Percentiles rank a stretch among this genome's conserved stretches.
Conservation (phyloP, 2,329 filamentous ascomycete genomes). For the Alternaria dauci region DNA sequence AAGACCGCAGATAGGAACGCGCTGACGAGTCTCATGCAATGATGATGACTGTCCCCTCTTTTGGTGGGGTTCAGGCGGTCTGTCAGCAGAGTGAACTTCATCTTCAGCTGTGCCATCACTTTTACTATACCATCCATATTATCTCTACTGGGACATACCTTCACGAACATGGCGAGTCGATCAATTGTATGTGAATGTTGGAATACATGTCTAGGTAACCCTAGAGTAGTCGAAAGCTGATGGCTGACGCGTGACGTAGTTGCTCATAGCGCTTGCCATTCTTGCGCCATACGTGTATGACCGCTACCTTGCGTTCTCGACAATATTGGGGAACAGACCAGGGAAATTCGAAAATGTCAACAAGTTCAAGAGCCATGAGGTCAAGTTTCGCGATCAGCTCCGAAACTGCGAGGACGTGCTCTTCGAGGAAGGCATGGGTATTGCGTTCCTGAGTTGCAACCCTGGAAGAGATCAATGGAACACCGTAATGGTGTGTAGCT, state of each 20-base stretch:
- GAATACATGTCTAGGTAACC: background rate
- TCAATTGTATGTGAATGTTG: conserved; percentile 7
- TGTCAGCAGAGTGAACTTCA: conserved; percentile 1
- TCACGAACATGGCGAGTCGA: conserved; percentile 3
- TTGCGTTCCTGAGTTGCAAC: conserved; percentile 56
- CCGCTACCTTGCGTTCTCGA: conserved; percentile 29
- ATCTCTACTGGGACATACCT: background rate
- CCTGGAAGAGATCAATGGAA: conserved; percentile 56
- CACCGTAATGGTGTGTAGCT: conserved; percentile 55
- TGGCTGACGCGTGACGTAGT: conserved; percentile 13
- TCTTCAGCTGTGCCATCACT: background rate
- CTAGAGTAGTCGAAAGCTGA: background rate
- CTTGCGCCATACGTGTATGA: conserved; percentile 40
- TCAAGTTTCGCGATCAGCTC: conserved; percentile 48
- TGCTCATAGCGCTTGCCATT: conserved; percentile 22
- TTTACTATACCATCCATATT: background rate
- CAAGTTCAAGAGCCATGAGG: conserved; percentile 37
- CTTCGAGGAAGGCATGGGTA: conserved; percentile 46
- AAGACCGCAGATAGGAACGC: background rate
- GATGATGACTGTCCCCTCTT: background rate
- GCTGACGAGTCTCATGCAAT: background rate
- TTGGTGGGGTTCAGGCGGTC: background rate
- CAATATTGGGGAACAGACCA: conserved; percentile 33
- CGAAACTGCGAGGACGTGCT: conserved; percentile 57
- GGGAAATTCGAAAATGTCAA: conserved; percentile 29